Evolutionary conservation across 176 grass and related monocot genomes (phyloP).

Genomic region (Musa schizocarpa): DNA sequence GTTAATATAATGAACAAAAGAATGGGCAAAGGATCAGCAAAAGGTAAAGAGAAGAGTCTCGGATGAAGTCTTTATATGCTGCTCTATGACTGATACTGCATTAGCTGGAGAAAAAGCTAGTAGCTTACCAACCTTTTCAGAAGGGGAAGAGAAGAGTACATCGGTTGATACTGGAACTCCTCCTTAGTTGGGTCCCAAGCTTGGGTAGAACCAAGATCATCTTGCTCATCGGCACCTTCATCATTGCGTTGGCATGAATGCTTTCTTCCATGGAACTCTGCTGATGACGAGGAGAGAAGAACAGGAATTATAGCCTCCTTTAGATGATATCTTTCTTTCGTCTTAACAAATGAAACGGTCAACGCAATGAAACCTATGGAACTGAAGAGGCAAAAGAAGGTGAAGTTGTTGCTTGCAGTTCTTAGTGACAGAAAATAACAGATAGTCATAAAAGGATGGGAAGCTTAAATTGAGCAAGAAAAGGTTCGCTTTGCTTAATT

Average conservation of each 20-base stretch:
- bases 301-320: no score
- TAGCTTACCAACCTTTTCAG: conserved; percentile 10
- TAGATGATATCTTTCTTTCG: no score
- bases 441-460: no score
- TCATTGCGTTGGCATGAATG: conserved; percentile 1
- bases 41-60: background rate
- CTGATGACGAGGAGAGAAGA: background rate
- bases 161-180: background rate
- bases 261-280: background rate
- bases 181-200: background rate
- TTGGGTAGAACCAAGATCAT: background rate
- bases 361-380: no score
- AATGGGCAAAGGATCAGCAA: background rate
- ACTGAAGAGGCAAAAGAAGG: no score
- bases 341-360: no score
- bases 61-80: background rate
- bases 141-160: background rate
- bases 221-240: conserved; percentile 3
- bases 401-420: no score
- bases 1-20: conserved; percentile 6
- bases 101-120: background rate
- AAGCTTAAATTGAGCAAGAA: no score
- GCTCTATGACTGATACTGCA: background rate
- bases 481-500: no score
- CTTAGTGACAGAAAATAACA: no score